phyloP scores from a whole-genome alignment of 305 asterid species.

The Salvia sclarea region DNA sequence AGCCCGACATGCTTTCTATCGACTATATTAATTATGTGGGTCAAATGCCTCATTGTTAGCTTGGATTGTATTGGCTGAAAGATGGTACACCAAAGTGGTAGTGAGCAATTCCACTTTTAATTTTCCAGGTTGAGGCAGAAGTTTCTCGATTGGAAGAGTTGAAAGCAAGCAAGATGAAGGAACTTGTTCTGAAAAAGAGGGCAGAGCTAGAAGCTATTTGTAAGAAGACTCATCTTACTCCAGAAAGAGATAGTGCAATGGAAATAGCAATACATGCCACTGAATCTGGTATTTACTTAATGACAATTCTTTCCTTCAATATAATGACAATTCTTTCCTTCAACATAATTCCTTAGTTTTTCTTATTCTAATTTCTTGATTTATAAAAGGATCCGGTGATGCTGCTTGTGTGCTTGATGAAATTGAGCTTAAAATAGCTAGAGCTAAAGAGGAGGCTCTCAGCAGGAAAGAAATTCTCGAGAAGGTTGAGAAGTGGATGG shows the following conservation, averaged over 20 bases:
- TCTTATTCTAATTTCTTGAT: conserved; percentile 26
- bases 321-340: conserved; percentile 17
- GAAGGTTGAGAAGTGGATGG: conserved; percentile 93
- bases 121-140: conserved; percentile 72
- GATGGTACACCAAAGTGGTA: conserved; percentile 6
- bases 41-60: conserved; percentile 16
- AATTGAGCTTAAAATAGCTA: conserved; percentile 74
- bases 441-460: conserved; percentile 81
- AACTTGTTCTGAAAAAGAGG: conserved; percentile 85
- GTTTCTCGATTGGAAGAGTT: conserved; percentile 80
- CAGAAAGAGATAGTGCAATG: conserved; percentile 51
- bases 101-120: conserved; percentile 21
- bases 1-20: conserved; percentile 71
- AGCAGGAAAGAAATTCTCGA: conserved; percentile 87
- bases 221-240: conserved; percentile 75
- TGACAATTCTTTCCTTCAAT: too few species aligned
- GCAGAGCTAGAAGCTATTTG: conserved; percentile 74
- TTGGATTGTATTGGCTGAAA: conserved; percentile 21
- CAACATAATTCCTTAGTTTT: conserved; percentile 1
- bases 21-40: conserved; percentile 68
- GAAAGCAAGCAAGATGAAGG: conserved; percentile 93
- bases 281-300: conserved; percentile 70
- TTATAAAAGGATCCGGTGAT: conserved; percentile 64
- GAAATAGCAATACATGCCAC: conserved; percentile 64
- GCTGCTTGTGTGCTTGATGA: conserved; percentile 75